Base-by-base conservation (phyloP, 768 basidiomycete genomes). In the Harrya chromipes region DNA sequence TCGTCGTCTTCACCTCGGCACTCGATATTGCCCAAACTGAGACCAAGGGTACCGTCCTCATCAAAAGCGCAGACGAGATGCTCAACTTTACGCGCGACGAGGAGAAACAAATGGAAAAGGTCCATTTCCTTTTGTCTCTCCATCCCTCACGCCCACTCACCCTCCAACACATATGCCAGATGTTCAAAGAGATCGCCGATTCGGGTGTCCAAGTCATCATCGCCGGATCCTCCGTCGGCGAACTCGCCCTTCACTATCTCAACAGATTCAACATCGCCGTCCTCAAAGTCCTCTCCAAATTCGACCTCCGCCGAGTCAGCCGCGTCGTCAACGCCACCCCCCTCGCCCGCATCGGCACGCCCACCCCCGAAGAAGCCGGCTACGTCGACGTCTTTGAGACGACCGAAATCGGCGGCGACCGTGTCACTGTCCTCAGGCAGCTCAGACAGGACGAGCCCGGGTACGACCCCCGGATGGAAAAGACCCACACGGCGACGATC, bases 301-400 rank as follows among this genome's bases (percentile, higher is more conserved):
- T 99, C 70, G 95, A 99, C 56, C 83, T 99, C 13, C 87, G 95
- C 43, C 78, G 97, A 2, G 73, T 97, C 13, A 95, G 92, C 70
- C 88, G 94, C 42, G 97, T 99, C 57, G 91, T 93, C 57, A 91
- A 91, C 54, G 97, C 95, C 11, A 97, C 93, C 0, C 97, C 97
- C 4, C 84, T 99, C 44, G 94, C 97, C 1, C 87, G 97, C 40
- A 79, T 99, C 53, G 97, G 97, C 50, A 91, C 93, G 0, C 97
- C 97, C 5, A 97, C 92, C 12, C 82, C 93, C 0, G 97, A 99
- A 68, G 97, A 99, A 72, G 92, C 91, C 19, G 97, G 97, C 38
- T 84, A 78, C 60, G 83, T 95, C 55, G 97, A 97, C 63, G 78
- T 98, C 19, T 90, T 98, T 64, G 97, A 99, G 76, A 91, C 89